A percentile compares a stretch with the other conserved stretches of the same genome.
Evolutionary conservation across 371 early-diverging fungal genomes (phyloP).

Genomic region (Ordospora colligata): DNA sequence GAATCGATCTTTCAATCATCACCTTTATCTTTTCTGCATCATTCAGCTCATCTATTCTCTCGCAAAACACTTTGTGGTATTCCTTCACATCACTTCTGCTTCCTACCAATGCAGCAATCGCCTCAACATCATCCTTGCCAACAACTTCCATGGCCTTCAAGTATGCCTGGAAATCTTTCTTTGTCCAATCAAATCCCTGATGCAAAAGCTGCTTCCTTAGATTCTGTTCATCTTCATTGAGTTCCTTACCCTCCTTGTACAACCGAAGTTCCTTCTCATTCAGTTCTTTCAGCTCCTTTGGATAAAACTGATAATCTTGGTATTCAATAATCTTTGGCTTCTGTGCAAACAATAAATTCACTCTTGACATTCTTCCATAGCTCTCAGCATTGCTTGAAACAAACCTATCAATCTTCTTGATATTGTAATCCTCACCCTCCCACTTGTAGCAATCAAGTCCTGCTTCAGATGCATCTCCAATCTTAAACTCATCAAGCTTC

Average conservation of each 20-base stretch:
- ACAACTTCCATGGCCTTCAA: slow-evolving; percentile 76
- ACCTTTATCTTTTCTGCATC: slow-evolving; percentile 52
- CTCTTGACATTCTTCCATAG: slow-evolving; percentile 22
- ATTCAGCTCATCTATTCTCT: slow-evolving; percentile 48
- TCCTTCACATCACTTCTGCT: slow-evolving; percentile 41
- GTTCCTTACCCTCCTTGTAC: slow-evolving; percentile 65
- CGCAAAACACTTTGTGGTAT: slow-evolving; percentile 56
- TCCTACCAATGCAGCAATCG: slow-evolving; percentile 31
- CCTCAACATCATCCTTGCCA: slow-evolving; percentile 64
- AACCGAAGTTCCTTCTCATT: slow-evolving; percentile 68
- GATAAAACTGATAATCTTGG: slow-evolving; percentile 82
- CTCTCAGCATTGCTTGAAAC: slow-evolving; percentile 1
- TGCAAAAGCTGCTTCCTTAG: slow-evolving; percentile 69
- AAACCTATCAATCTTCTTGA: slow-evolving; percentile 33
- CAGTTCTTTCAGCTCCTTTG: slow-evolving; percentile 68
- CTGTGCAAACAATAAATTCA: slow-evolving; percentile 13
- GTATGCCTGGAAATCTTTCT: slow-evolving; percentile 77
- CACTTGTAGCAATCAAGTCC: slow-evolving; percentile 71
- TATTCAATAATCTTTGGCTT: slow-evolving; percentile 41
- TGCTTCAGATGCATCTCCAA: slow-evolving; percentile 66
- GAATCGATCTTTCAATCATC: slow-evolving; percentile 41
- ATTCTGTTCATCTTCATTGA: slow-evolving; percentile 73
- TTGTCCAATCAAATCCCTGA: slow-evolving; percentile 82
- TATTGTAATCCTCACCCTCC: slow-evolving; percentile 85
- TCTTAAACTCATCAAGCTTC: slow-evolving; percentile 73